Evolutionary conservation across 139 green algal species (phyloP).

Genomic region (Cymbomonas tetramitiformis): DNA sequence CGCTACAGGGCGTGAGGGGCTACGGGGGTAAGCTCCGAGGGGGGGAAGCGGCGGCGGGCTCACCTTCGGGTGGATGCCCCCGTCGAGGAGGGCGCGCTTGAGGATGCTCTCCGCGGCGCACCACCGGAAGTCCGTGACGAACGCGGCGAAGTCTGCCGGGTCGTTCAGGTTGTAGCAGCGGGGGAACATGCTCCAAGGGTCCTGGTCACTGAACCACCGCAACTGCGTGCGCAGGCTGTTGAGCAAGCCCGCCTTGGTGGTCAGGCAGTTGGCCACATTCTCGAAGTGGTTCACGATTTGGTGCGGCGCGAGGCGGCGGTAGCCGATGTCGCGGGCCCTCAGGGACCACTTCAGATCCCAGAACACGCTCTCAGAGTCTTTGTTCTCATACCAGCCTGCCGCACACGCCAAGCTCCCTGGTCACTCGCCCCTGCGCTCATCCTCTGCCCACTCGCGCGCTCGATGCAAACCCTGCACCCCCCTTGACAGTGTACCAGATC

Average conservation of each 20-base stretch:
- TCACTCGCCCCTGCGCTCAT: too few species aligned
- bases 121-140: neutral
- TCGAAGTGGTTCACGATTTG: neutral
- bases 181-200: neutral
- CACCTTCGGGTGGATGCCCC: neutral
- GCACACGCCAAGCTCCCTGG: too few species aligned
- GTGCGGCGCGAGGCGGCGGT: neutral
- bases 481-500: too few species aligned
- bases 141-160: neutral
- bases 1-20: neutral
- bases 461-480: too few species aligned
- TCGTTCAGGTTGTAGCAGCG: neutral
- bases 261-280: neutral
- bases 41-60: neutral
- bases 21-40: too few species aligned
- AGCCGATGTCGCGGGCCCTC: neutral
- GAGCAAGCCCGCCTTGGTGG: neutral
- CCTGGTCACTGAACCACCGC: neutral
- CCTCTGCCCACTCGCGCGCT: too few species aligned
- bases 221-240: neutral
- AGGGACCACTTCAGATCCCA: neutral
- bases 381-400: too few species aligned
- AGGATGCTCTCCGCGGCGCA: neutral
- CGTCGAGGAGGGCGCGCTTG: neutral
- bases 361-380: too few species aligned